phyloP scores from a whole-genome alignment of 805 yeast species.

The Cyberlindnera xishuangbannaensis region DNA sequence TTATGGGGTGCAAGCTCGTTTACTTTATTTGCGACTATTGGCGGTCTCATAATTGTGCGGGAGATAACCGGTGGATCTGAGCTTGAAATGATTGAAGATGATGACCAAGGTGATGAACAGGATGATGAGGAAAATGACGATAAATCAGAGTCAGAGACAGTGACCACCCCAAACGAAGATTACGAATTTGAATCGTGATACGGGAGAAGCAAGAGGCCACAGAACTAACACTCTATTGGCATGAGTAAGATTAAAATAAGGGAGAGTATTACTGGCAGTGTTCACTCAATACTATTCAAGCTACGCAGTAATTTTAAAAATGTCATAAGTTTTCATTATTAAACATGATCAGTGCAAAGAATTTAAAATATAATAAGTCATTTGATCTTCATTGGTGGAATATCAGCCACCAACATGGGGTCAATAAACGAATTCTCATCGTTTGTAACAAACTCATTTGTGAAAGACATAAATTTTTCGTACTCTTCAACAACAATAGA shows the following conservation, averaged over 20 bases:
- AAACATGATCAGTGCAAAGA: no score
- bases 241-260: no score
- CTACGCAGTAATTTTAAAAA: no score
- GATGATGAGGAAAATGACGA: not conserved
- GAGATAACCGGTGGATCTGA: slow-evolving; percentile 6
- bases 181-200: no score
- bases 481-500: slow-evolving; percentile 43
- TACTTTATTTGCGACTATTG: slow-evolving; percentile 15
- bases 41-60: slow-evolving; percentile 13
- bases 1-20: slow-evolving; percentile 19
- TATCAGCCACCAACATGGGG: slow-evolving; percentile 13
- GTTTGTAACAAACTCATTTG: slow-evolving; percentile 10
- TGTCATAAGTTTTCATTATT: no score
- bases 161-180: no score
- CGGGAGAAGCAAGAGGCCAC: not conserved
- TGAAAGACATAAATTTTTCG: slow-evolving; percentile 29
- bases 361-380: no score
- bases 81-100: slow-evolving; percentile 4
- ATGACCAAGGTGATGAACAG: slow-evolving; percentile 3
- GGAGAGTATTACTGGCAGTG: no score
- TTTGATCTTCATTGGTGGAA: slow-evolving; percentile 10
- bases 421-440: slow-evolving; percentile 12
- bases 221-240: no score
- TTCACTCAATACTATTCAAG: no score
- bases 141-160: no score